Base-by-base conservation (phyloP, 2,329 filamentous ascomycete species). In the Aspergillus sp. region DNA sequence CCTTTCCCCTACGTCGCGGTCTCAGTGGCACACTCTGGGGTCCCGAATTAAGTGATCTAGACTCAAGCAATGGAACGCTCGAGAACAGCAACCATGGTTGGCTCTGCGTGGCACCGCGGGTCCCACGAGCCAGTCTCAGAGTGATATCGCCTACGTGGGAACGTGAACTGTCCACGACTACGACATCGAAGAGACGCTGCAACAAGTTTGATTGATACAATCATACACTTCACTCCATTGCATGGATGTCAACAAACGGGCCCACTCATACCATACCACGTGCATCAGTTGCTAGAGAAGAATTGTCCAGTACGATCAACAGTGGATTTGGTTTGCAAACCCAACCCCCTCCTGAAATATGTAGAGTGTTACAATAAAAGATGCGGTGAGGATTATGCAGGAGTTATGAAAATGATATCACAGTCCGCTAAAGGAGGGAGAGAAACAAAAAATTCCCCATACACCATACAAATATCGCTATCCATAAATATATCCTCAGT, bases 371-470 rank as follows among this genome's bases (percentile, higher is more conserved):
- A 37, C 33, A 37, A 37, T 14, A 37, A 15, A 37, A 15, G 19
- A 35, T 48, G 45, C 31, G n/a, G 27, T 48, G 27, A 48, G 31
- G 17, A 48, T 19, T 48, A 48, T 24, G 17, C 35, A 46, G 44
- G 44, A 46, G 45, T 35, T 27, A 31, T 35, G 45, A 21, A n/a
- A 48, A 39, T 39, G 15, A 40, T 24, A 24, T 50, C 47, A 60
- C 23, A 48, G 19, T 49, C 27, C 14, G 15, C 27, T 58, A 45
- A 43, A 61, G 9, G 51, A 48, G 45, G 39, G 33, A 51, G 21
- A 55, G 46, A 53, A 45, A 56, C 33, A 50, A 48, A 53, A 51
- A 60, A 60, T 65, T 61, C 37, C 55, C 44, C 43, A 44, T 44
- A 52, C 37, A 44, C 45, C 27, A 52, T 39, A 24, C 19, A 39